These are phyloP conservation scores for Mycena maculata DNA, from an alignment of 768 basidiomycete species.

Conservation along the genomic window DNA sequence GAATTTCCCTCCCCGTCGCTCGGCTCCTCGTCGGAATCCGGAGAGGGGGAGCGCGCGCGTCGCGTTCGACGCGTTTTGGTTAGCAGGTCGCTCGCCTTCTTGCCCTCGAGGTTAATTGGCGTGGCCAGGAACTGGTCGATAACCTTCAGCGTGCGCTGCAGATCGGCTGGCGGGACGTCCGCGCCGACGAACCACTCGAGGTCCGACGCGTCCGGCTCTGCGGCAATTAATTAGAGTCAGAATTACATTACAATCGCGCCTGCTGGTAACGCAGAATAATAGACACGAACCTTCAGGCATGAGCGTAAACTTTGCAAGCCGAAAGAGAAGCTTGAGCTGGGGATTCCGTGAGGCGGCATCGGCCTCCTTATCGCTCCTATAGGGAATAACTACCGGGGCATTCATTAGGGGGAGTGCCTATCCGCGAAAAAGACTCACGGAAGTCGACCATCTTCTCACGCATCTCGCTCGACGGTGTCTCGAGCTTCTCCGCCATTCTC, in stretches of 20 bases:
- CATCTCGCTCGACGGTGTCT: conserved; percentile 29
- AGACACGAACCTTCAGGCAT: conserved; percentile 56
- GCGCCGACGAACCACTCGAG: conserved; percentile 52
- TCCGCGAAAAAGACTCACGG: conserved; percentile 8
- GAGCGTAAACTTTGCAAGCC: conserved; percentile 78
- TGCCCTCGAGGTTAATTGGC: conserved; percentile 77
- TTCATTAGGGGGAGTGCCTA: conserved; percentile 44
- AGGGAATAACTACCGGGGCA: conserved; percentile 40
- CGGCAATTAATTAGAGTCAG: conserved; percentile 59
- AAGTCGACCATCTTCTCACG: conserved; percentile 27
- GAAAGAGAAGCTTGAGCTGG: conserved; percentile 86
- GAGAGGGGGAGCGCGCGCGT: conserved; percentile 60
- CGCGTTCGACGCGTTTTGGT: conserved; percentile 67
- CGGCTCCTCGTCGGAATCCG: conserved; percentile 43
- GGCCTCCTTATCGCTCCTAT: conserved; percentile 70
- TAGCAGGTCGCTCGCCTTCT: conserved; percentile 63
- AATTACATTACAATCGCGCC: conserved; percentile 5
- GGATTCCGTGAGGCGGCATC: conserved; percentile 61
- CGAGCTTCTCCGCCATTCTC: conserved; percentile 29
- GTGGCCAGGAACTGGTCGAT: conserved; percentile 86
- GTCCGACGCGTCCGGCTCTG: conserved; percentile 53
- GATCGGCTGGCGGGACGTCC: conserved; percentile 61
- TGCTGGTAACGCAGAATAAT: background rate
- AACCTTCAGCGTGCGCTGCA: conserved; percentile 76
- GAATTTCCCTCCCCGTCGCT: conserved; percentile 37